Percentiles rank a stretch among this genome's conserved stretches.
phyloP scores from a whole-genome alignment of 768 basidiomycete genomes.

The Galerina marginata region DNA sequence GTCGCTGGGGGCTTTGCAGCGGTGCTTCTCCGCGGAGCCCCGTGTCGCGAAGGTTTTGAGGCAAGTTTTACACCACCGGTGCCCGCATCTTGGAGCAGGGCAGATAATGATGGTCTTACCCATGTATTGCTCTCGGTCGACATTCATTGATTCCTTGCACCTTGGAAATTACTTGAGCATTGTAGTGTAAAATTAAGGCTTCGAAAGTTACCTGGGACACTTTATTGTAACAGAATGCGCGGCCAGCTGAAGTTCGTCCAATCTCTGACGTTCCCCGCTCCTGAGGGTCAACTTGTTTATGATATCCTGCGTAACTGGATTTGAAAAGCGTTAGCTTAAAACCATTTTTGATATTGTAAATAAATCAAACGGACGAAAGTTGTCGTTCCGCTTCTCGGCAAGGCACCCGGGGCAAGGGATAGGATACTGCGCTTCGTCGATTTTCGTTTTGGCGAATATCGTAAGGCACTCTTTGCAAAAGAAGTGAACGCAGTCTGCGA shows the following conservation, averaged over 20 bases:
- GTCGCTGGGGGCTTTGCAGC: constrained; percentile 54
- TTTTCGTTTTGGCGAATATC: constrained; percentile 45
- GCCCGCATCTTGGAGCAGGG: constrained; percentile 49
- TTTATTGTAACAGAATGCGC: constrained; percentile 35
- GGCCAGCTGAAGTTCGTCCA: constrained; percentile 36
- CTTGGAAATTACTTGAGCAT: constrained; percentile 32
- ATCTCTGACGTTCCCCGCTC: constrained; percentile 37
- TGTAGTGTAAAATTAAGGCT: background rate
- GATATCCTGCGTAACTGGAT: constrained; percentile 19
- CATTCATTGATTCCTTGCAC: constrained; percentile 51
- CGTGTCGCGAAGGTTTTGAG: constrained; percentile 42
- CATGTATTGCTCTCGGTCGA: constrained; percentile 55
- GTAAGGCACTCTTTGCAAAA: constrained; percentile 62
- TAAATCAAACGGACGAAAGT: constrained; percentile 15
- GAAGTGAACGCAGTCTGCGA: constrained; percentile 51
- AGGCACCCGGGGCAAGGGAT: constrained; percentile 68
- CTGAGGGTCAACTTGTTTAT: constrained; percentile 34
- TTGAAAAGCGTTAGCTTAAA: background rate
- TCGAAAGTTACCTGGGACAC: constrained; percentile 21
- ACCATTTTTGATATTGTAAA: background rate
- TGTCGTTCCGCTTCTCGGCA: constrained; percentile 40
- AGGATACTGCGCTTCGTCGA: constrained; percentile 62
- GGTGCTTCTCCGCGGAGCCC: constrained; percentile 47
- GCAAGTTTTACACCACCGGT: constrained; percentile 69
- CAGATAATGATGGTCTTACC: constrained; percentile 49